Base-by-base conservation (phyloP, 1,139 yeast genomes). In the Suhomyces choctaworum region DNA sequence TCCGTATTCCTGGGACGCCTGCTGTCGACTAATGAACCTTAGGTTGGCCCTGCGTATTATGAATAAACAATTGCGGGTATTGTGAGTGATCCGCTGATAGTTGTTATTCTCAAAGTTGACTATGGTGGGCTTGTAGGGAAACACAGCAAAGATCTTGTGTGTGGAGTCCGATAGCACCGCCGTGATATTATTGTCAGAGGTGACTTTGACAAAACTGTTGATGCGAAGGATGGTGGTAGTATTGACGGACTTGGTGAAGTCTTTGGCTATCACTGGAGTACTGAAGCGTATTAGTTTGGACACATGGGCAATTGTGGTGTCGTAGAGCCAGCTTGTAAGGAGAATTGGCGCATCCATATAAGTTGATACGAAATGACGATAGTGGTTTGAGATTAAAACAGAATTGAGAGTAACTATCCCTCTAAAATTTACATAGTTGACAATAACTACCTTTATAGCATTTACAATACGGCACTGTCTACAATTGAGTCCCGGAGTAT, bases 81-180 rank as follows among this genome's bases (percentile, higher is more conserved):
- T 46, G 34, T 42, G 59, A 1, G 73, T 66, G 27, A 67, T 51
- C 25, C 72, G 44, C 31, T 62, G 66, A 16, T 54, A 46, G 36
- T 64, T 51, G 10, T 38, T 41, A 24, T 47, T 47, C 40, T 68
- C 73, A 42, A 64, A 68, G 15, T 44, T 29, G 7, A 53, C 46
- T 1, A 64, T 51, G 1, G 69, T 56, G 2, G 58, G 51, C 6
- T 50, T 42, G 29, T 51, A 56, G 2, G 62, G 62, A 36, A 69
- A 60, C 3, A 47, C 41, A 0, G 58, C 70, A 9, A 60, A 48
- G 12, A 67, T 51, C 40, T 55, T 52, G 40, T 64, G 64, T 2
- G 50, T 48, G 3, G 57, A 45, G 40, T 69, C 75, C 4, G 64
- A 51, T n/a, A 66, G 36, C 2, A 62, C 45, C 1, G 58, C 63